Conservation (phyloP, 2,329 filamentous ascomycete genomes). For the Venturia pyrina region DNA sequence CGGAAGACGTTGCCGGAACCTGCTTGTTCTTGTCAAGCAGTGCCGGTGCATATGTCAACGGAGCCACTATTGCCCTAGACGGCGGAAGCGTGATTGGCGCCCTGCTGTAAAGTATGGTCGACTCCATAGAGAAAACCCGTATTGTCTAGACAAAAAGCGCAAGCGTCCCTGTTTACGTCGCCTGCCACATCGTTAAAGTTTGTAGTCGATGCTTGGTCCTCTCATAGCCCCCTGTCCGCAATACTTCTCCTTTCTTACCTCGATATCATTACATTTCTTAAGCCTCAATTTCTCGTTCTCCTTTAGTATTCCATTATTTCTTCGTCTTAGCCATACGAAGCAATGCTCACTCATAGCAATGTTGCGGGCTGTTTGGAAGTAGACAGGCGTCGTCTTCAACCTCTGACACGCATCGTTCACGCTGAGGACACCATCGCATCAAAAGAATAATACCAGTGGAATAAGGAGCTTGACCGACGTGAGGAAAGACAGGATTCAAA, state of each 20-base stretch:
- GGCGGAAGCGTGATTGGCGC: conserved; percentile 28
- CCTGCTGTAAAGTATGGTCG: conserved; percentile 24
- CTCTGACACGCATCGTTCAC: too few relatives aligned
- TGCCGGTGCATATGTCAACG: conserved; percentile 45
- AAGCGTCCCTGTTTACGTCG: not conserved
- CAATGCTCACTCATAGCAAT: too few relatives aligned
- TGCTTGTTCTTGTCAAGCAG: conserved; percentile 60
- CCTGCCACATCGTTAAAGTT: not conserved
- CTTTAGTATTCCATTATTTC: too few relatives aligned
- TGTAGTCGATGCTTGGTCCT: not conserved
- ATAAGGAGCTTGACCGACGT: too few relatives aligned
- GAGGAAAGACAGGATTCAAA: too few relatives aligned
- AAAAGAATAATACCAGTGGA: too few relatives aligned
- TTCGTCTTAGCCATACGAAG: too few relatives aligned
- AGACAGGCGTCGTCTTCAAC: too few relatives aligned
- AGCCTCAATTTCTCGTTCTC: too few relatives aligned
- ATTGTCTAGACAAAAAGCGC: not conserved
- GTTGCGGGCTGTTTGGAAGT: too few relatives aligned
- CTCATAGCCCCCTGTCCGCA: not conserved
- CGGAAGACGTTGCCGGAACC: conserved; percentile 60
- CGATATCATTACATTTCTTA: not conserved
- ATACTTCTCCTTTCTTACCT: not conserved
- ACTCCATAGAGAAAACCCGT: not conserved
- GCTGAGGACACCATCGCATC: too few relatives aligned
- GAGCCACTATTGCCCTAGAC: conserved; percentile 33